These are phyloP conservation scores for Jatropha curcas DNA, from an alignment of 345 rosid species.

Conservation along the genomic window DNA sequence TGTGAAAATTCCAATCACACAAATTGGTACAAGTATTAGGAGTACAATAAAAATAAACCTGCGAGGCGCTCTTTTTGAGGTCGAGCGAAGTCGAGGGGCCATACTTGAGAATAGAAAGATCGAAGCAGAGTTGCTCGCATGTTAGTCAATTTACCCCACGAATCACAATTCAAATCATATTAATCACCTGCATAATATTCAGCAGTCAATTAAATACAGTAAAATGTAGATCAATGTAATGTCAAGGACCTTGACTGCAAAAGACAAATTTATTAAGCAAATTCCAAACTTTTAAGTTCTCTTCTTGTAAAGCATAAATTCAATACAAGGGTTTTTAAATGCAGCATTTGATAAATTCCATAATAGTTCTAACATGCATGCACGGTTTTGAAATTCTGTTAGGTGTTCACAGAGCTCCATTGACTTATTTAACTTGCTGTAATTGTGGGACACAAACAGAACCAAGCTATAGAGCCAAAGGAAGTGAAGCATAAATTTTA, in stretches of 20 bases:
- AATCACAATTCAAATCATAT: conserved; percentile 8
- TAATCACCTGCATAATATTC: conserved; percentile 31
- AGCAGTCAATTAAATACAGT: not conserved
- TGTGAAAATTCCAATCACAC: conserved; percentile 47
- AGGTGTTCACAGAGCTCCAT: not conserved
- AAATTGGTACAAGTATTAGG: conserved; percentile 38
- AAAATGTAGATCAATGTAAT: not conserved
- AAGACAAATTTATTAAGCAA: too few species aligned
- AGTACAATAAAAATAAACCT: conserved; percentile 37
- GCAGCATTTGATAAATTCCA: not conserved
- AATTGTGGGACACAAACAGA: too few species aligned
- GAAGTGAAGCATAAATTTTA: too few species aligned
- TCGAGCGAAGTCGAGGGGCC: conserved; percentile 45
- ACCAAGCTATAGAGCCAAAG: not conserved
- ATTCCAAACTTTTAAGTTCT: not conserved
- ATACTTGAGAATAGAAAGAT: conserved; percentile 33
- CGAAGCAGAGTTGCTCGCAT: conserved; percentile 21
- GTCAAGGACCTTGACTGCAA: too few species aligned
- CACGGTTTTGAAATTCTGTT: not conserved
- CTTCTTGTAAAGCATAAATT: too few species aligned
- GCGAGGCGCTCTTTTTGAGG: conserved; percentile 36
- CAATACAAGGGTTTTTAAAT: too few species aligned
- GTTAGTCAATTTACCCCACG: conserved; percentile 12
- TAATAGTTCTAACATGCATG: not conserved
- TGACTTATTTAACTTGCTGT: too few species aligned